A percentile compares a stretch with the other conserved stretches of the same genome.
These are phyloP conservation scores for Phialophora expanda DNA, from an alignment of 2,329 filamentous ascomycete species.

Conservation along the genomic window DNA sequence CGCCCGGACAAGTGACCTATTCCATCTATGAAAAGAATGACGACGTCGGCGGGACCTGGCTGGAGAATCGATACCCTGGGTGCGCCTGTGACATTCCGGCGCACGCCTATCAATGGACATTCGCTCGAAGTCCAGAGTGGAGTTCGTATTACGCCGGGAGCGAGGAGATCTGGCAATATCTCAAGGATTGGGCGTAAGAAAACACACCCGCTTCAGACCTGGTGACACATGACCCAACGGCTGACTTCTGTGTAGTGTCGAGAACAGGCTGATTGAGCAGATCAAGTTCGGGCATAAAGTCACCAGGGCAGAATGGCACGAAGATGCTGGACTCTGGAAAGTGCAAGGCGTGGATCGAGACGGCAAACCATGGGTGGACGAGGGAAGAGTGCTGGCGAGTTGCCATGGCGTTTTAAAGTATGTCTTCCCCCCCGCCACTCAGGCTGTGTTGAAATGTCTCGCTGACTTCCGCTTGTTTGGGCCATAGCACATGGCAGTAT, in stretches of 20 bases:
- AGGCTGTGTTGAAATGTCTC: too few relatives aligned
- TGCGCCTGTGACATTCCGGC: constrained; percentile 23
- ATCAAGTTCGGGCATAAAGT: not conserved
- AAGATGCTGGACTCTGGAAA: not conserved
- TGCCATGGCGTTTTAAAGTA: constrained; percentile 11
- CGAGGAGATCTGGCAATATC: constrained; percentile 8
- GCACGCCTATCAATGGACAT: constrained; percentile 13
- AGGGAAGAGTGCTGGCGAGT: constrained; percentile 2
- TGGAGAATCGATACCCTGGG: constrained; percentile 36
- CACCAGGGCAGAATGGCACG: not conserved
- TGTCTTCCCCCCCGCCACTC: too few relatives aligned
- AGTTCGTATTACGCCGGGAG: constrained; percentile 5
- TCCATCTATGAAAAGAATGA: constrained; percentile 41
- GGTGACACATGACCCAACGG: too few relatives aligned
- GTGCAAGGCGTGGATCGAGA: not conserved
- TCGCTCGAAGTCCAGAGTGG: constrained; percentile 9
- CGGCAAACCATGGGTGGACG: not conserved
- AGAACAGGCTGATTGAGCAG: not conserved
- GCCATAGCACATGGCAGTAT: constrained; percentile 54
- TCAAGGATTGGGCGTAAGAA: constrained; percentile 1
- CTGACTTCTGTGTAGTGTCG: too few relatives aligned
- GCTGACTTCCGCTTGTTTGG: too few relatives aligned
- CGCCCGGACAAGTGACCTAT: constrained; percentile 29
- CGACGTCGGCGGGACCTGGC: constrained; percentile 43
- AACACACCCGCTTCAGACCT: too few relatives aligned